Base-by-base conservation (phyloP, 208 protist genomes). In the Herpetomonas muscarum region DNA sequence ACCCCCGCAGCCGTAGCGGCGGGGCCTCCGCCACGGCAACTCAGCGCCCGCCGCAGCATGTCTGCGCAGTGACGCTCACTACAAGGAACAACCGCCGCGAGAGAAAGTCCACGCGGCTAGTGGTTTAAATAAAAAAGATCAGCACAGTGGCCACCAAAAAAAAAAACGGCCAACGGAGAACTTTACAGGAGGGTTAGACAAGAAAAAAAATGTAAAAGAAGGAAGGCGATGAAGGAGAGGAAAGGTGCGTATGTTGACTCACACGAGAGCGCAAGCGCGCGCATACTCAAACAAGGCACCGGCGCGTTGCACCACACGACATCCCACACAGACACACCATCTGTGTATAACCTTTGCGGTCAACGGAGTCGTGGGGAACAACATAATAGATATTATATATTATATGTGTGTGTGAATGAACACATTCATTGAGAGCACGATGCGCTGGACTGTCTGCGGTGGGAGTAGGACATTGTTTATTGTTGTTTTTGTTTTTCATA, bases 161-260 rank as follows among this genome's bases (percentile, higher is more conserved):
- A 13, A 29, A 7, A 12, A n/a, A n/a, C 26, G n/a, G 21, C 25
- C 13, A 36, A 51, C 10, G 13, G 25, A 12, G 36, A 65, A 72
- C n/a, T 17, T 19, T 52, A 36, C 51, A 49, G 28, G 34, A 50
- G 29, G 32, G 28, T 55, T 49, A 47, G 42, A 26, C 65, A 37
- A 60, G 53, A 75, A 57, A 67, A 13, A 50, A 60, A 28, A 55
- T n/a, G 24, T 55, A 53, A 30, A 51, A 22, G 5, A 15, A 59
- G 6, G n/a, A n/a, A n/a, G n/a, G n/a, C n/a, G n/a, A n/a, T n/a
- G n/a, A n/a, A n/a, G n/a, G n/a, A n/a, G n/a, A n/a, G n/a, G n/a
- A n/a, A n/a, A n/a, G n/a, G n/a, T n/a, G n/a, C n/a, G n/a, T n/a
- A n/a, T n/a, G n/a, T n/a, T n/a, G n/a, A n/a, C n/a, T n/a, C n/a